Evolutionary conservation across 306 rosid genomes (phyloP), one percentile per base, ranked within the genome.

Genomic region (Gillenia trifoliata): DNA sequence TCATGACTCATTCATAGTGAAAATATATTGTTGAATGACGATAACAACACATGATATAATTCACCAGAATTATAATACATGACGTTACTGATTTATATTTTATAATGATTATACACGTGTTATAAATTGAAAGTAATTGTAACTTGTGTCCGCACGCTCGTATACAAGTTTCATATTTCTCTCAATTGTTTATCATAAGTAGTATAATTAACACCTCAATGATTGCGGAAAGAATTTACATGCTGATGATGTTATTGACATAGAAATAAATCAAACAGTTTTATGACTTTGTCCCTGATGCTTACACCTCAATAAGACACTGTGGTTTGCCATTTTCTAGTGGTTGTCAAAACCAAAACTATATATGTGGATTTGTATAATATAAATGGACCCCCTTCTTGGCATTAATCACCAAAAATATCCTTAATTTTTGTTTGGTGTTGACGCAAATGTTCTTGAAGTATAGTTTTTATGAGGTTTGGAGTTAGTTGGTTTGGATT

Each of bases 291-390:
- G 55, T 49, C 56, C 23, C 16, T 50, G 56, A 50, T 50, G 56
- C 26, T 68, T 10, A 43, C 25, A 64, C 29, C 49, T 49, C 43
- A 55, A 36, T 29, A 41, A 30, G 57, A 54, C 45, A 57, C 8
- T 25, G 19, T 57, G 33, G 33, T 19, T 33, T 54, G 31, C 30
- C 28, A 25, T 16, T 49, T 5, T 22, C 64, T 47, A 30, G 61
- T 47, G 13, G 26, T 30, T 64, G 34, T 65, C 67, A 49, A 52
- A 55, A 75, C 64, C 79, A 38, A 36, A 75, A 65, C 6, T 7
- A 9, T 8, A n/a, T 22, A 22, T 55, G 25, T 8, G 59, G 59
- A 20, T 54, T 8, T 54, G 12, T 54, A 7, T 54, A 16, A 13
- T 15, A 16, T 16, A 56, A 23, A 8, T 8, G 61, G 29, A 52